Base-by-base conservation (phyloP, 1,284 basidiomycete genomes). In the Mycena citricolor region DNA sequence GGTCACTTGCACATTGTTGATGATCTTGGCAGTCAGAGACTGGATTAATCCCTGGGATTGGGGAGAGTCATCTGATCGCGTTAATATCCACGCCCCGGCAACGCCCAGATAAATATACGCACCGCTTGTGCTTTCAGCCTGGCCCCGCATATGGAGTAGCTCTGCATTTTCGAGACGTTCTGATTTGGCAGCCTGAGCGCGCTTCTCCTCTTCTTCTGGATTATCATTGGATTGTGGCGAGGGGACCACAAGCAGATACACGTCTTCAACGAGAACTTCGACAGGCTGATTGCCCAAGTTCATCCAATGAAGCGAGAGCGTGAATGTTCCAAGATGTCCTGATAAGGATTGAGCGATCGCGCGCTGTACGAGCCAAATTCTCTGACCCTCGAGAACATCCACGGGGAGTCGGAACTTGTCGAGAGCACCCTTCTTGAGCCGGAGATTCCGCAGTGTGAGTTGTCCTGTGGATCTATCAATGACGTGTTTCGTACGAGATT, bases 341-440 rank as follows among this genome's bases (percentile, higher is more conserved):
- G 50, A 8, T 29, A 19, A 47, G 30, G 22, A 35, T 32, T 42
- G 39, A 44, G 47, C 28, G 19, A 31, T 23, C 24, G 40, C 16
- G 37, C 3, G 28, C 33, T 36, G 40, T 39, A 11, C 39, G 35
- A 14, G 25, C 8, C n/a, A n/a, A n/a, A n/a, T n/a, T n/a, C n/a
- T 51, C 62, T 24, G 54, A 86, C 90, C 97, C 73, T 99, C 93
- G 16, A 93, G 74, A 22, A 99, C 94, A 70, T 99, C 94, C 4
- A 99, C 86, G 0, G 97, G 97, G 14, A 99, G 73, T 44, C 92
- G 81, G 63, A 99, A 97, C 64, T 97, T 94, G 68, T 99, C 97
- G 46, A 99, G 74, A 1, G 92, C 93, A 32, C 90, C 90, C 66
- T 87, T 94, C 74, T 97, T 99, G 56, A 99, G 75, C 37, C 85